phyloP scores from a whole-genome alignment of 225 moss, liverwort and hornwort species.

The Physcomitrium patens region DNA sequence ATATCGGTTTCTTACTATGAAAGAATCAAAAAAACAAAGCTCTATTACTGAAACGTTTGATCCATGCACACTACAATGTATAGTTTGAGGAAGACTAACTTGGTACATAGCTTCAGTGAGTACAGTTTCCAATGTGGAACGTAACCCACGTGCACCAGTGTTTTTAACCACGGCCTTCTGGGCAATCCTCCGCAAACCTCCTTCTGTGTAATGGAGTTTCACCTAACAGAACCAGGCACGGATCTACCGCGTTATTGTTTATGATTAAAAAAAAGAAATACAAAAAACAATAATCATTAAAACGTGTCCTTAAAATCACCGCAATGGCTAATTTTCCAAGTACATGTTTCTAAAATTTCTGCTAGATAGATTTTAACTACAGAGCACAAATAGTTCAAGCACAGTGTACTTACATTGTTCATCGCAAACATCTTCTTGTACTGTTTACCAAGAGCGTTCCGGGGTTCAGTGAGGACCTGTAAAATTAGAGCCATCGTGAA shows the following conservation, averaged over 20 bases:
- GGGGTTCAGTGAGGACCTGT: constrained; percentile 85
- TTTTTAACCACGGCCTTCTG: constrained; percentile 86
- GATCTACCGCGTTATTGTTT: background rate
- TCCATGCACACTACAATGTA: background rate
- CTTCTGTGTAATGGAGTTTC: constrained; percentile 78
- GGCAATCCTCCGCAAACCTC: constrained; percentile 74
- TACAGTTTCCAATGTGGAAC: constrained; percentile 81
- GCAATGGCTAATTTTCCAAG: background rate
- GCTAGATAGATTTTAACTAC: too few species aligned
- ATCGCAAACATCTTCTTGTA: constrained; percentile 94
- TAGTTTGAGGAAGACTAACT: constrained; percentile 39
- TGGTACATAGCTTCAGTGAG: constrained; percentile 88
- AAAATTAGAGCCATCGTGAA: background rate
- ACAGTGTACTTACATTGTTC: constrained; percentile 60
- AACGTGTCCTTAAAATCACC: background rate
- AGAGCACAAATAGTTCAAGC: constrained; percentile 3
- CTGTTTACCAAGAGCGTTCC: constrained; percentile 86
- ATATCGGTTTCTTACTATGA: background rate
- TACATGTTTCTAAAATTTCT: background rate
- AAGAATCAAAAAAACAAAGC: background rate
- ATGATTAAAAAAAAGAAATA: background rate
- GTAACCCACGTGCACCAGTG: constrained; percentile 82
- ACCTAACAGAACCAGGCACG: constrained; percentile 45
- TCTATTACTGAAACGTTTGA: too few species aligned
- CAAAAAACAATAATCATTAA: background rate